These are phyloP conservation scores for Pseudogymnoascus sp. DNA, from an alignment of 2,329 filamentous ascomycete genomes.

Conservation along the genomic window DNA sequence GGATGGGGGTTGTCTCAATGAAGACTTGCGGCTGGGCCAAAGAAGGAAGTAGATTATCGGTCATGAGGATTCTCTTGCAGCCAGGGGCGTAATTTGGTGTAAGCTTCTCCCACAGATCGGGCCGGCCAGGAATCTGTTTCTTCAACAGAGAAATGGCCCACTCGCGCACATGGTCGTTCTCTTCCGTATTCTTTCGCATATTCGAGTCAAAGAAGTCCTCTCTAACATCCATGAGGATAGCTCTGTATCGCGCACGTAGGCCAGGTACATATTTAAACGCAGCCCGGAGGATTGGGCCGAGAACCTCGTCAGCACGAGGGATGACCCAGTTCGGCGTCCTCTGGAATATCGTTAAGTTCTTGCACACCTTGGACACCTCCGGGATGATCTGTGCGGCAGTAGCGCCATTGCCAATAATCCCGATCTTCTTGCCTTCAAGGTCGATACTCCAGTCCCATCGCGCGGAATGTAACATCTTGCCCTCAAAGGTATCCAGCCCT, in stretches of 20 bases:
- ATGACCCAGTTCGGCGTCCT: slow-evolving; percentile 52
- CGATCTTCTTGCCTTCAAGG: slow-evolving; percentile 46
- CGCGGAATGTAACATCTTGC: slow-evolving; percentile 44
- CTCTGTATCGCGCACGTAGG: slow-evolving; percentile 41
- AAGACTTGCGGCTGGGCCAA: slow-evolving; percentile 39
- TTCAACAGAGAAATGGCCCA: slow-evolving; percentile 34
- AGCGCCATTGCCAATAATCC: slow-evolving; percentile 52
- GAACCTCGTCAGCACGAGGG: slow-evolving; percentile 41
- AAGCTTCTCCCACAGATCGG: slow-evolving; percentile 44
- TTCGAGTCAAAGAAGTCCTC: slow-evolving; percentile 38
- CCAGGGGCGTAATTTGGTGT: slow-evolving; percentile 46
- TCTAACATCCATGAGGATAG: slow-evolving; percentile 46
- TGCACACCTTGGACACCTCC: slow-evolving; percentile 43
- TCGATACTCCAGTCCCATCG: slow-evolving; percentile 54
- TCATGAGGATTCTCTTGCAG: slow-evolving; percentile 47
- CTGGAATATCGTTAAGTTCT: slow-evolving; percentile 46
- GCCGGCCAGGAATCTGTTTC: slow-evolving; percentile 38
- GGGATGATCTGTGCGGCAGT: slow-evolving; percentile 52
- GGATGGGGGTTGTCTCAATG: slow-evolving; percentile 43
- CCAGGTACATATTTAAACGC: slow-evolving; percentile 39
- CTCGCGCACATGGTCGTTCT: slow-evolving; percentile 35
- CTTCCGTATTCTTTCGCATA: slow-evolving; percentile 30
- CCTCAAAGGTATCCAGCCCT: slow-evolving; percentile 38
- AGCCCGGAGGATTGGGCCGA: slow-evolving; percentile 28
- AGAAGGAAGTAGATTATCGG: slow-evolving; percentile 48